phyloP scores from a whole-genome alignment of 1,284 basidiomycete genomes.

The Grifola frondosa region DNA sequence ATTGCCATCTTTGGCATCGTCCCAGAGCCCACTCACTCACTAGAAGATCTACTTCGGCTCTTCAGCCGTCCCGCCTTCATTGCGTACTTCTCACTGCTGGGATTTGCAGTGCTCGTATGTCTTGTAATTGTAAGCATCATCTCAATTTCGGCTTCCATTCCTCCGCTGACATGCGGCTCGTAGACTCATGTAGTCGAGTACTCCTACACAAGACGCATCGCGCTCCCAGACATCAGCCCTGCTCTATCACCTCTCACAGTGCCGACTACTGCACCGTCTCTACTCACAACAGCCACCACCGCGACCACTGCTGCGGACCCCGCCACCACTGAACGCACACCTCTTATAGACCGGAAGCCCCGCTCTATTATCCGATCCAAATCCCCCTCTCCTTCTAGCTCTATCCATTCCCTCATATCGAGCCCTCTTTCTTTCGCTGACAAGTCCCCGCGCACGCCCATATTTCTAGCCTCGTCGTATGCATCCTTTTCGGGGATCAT shows the following conservation, averaged over 20 bases:
- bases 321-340: constrained; percentile 55
- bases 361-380: constrained; percentile 22
- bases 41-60: constrained; percentile 83
- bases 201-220: constrained; percentile 35
- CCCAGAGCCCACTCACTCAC: constrained; percentile 84
- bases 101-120: constrained; percentile 58
- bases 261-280: constrained; percentile 29
- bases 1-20: constrained; percentile 94
- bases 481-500: constrained; percentile 90
- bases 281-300: constrained; percentile 29
- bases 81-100: constrained; percentile 77
- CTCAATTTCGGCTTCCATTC: neutral
- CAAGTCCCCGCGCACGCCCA: constrained; percentile 49
- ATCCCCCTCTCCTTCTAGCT: constrained; percentile 26
- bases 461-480: constrained; percentile 83
- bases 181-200: constrained; percentile 63
- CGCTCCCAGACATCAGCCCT: constrained; percentile 30
- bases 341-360: constrained; percentile 53
- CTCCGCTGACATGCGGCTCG: constrained; percentile 9
- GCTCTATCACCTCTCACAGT: constrained; percentile 34
- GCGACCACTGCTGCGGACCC: constrained; percentile 35
- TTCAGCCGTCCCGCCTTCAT: constrained; percentile 82
- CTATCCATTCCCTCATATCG: constrained; percentile 27
- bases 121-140: constrained; percentile 60
- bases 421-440: constrained; percentile 22